These are phyloP conservation scores for Phytopythium sindhum DNA, from an alignment of 352 stramenopile genomes.

Conservation along the genomic window DNA sequence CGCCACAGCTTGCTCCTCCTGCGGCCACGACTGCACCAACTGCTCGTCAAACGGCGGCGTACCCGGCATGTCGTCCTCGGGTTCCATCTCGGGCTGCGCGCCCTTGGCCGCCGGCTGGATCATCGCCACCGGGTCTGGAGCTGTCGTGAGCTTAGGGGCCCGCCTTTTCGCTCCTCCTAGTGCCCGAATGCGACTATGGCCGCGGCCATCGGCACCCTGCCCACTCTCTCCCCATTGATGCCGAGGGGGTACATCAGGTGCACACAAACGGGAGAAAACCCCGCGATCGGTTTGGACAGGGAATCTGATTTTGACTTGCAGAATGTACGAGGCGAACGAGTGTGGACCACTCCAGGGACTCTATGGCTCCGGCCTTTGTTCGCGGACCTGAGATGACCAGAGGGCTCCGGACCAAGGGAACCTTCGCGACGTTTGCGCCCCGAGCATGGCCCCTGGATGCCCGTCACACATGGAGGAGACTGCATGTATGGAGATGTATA, in stretches of 20 bases:
- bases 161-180: too few relatives aligned
- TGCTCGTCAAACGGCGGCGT: slow-evolving; percentile 56
- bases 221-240: neutral
- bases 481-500: too few relatives aligned
- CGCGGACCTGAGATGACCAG: too few relatives aligned
- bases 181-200: neutral
- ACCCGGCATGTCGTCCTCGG: slow-evolving; percentile 46
- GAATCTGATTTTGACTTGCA: neutral
- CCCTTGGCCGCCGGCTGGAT: neutral
- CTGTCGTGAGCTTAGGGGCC: neutral
- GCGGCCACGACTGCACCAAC: slow-evolving; percentile 29
- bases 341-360: neutral
- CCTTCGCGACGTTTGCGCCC: too few relatives aligned
- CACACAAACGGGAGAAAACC: neutral
- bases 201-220: neutral
- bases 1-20: slow-evolving; percentile 6
- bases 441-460: too few relatives aligned
- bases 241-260: neutral
- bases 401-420: too few relatives aligned
- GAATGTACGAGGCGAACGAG: neutral
- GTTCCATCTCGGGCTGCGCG: slow-evolving; percentile 10
- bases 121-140: neutral
- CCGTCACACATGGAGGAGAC: too few relatives aligned
- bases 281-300: neutral
- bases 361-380: too few relatives aligned